Percentiles rank a stretch among this genome's conserved stretches.
Conservation (phyloP, 2,329 filamentous ascomycete species). For the Plectosphaerella cucumerina region DNA sequence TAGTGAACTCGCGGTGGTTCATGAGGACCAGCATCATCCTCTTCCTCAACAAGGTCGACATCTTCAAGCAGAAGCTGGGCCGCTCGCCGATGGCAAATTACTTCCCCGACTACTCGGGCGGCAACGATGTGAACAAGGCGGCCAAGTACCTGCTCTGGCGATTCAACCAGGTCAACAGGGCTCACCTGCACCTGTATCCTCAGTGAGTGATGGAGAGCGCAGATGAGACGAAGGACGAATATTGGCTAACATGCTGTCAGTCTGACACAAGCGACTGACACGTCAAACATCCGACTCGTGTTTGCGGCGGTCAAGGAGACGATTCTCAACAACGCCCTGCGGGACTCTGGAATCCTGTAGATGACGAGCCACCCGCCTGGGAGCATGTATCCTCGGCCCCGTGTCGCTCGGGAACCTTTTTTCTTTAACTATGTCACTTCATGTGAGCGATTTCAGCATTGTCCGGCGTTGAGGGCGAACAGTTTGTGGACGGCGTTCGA, state of each 20-base stretch:
- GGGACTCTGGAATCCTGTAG: slow-evolving; percentile 94
- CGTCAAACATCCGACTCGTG: slow-evolving; percentile 94
- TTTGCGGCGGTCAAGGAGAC: slow-evolving; percentile 99
- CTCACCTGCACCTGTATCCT: slow-evolving; percentile 93
- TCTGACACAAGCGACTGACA: slow-evolving; percentile 97
- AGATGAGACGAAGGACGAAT: no score
- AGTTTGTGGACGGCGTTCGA: slow-evolving; percentile 13
- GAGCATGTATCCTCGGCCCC: no score
- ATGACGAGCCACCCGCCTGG: slow-evolving; percentile 4
- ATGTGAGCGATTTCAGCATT: slow-evolving; percentile 15
- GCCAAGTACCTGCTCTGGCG: slow-evolving; percentile 97
- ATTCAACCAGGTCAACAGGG: slow-evolving; percentile 97
- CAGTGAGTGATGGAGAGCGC: slow-evolving; percentile 62
- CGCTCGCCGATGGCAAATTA: slow-evolving; percentile 90
- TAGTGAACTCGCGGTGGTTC: slow-evolving; percentile 98
- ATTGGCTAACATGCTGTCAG: slow-evolving; percentile 42
- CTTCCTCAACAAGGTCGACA: slow-evolving; percentile 97
- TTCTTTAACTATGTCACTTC: slow-evolving; percentile 11
- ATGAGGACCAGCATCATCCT: slow-evolving; percentile 98
- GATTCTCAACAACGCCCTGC: slow-evolving; percentile 95
- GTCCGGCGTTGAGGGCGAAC: slow-evolving; percentile 15
- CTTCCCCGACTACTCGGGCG: slow-evolving; percentile 96
- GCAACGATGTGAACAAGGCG: slow-evolving; percentile 95
- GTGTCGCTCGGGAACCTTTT: slow-evolving; percentile 10
- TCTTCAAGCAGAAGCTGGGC: slow-evolving; percentile 92